These are phyloP conservation scores for Yamadazyma membranifaciens DNA, from an alignment of 1,139 yeast species.

Conservation along the genomic window DNA sequence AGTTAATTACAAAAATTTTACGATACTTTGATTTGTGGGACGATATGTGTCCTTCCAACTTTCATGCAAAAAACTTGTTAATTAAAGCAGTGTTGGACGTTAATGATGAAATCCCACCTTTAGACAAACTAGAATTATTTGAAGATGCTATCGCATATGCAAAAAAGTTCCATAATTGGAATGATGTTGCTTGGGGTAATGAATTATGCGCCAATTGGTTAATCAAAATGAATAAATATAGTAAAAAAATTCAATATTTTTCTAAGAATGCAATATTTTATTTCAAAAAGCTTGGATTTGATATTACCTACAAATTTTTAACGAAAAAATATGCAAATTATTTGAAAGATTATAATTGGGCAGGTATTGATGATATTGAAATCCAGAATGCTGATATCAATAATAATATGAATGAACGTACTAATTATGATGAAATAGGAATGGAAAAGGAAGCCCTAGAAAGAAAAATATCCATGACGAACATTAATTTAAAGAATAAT, in stretches of 20 bases:
- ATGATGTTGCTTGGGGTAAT: constrained; percentile 43
- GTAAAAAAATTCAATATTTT: constrained; percentile 18
- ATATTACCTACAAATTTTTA: constrained; percentile 13
- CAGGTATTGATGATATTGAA: constrained; percentile 23
- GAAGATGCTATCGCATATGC: constrained; percentile 47
- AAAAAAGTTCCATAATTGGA: constrained; percentile 25
- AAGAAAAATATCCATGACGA: background rate
- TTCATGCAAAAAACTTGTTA: constrained; percentile 32
- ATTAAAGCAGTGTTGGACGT: constrained; percentile 30
- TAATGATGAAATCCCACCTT: constrained; percentile 19
- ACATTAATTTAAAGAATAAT: background rate
- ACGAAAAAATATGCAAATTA: constrained; percentile 19
- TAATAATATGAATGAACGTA: background rate
- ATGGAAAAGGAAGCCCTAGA: background rate
- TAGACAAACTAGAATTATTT: constrained; percentile 43
- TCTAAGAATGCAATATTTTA: constrained; percentile 21
- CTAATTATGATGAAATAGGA: background rate
- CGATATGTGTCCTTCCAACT: constrained; percentile 33
- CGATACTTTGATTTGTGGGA: constrained; percentile 32
- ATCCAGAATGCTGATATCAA: background rate
- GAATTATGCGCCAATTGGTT: constrained; percentile 51
- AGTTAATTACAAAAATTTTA: constrained; percentile 11
- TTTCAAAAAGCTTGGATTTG: constrained; percentile 20
- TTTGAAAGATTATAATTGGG: constrained; percentile 28
- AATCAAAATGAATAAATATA: constrained; percentile 23